These are phyloP conservation scores for Penicillium sclerotigenum DNA, from an alignment of 2,329 filamentous ascomycete genomes.

Conservation along the genomic window DNA sequence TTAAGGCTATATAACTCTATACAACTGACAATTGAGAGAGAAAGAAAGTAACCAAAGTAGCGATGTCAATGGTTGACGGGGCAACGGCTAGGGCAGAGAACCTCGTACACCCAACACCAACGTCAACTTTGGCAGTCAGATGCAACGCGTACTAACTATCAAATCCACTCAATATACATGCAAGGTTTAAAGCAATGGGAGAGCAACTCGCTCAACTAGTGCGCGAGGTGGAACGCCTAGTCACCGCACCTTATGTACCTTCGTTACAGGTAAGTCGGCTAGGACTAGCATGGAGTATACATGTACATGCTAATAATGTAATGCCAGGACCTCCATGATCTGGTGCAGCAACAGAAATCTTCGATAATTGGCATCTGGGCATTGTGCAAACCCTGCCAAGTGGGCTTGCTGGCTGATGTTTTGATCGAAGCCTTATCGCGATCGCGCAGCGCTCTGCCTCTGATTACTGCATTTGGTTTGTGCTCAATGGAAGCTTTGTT, in stretches of 20 bases:
- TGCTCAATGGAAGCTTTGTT: not conserved
- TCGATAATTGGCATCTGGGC: constrained; percentile 47
- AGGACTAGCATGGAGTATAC: constrained; percentile 1
- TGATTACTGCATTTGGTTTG: constrained; percentile 51
- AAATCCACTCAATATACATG: not conserved
- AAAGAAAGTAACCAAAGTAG: not conserved
- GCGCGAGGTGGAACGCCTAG: constrained; percentile 47
- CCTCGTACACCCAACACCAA: not conserved
- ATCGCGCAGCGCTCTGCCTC: constrained; percentile 50
- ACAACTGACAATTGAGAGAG: not conserved
- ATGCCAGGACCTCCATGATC: constrained; percentile 31
- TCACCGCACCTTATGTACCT: constrained; percentile 50
- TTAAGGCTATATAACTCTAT: not conserved
- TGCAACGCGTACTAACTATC: not conserved
- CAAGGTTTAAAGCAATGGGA: constrained; percentile 23
- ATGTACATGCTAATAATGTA: constrained; percentile 8
- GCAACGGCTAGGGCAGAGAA: not conserved
- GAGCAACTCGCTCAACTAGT: constrained; percentile 28
- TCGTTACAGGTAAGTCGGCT: constrained; percentile 46
- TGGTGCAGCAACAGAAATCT: constrained; percentile 30
- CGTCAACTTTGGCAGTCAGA: not conserved
- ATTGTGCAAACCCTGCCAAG: constrained; percentile 49
- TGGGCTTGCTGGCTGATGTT: constrained; percentile 45
- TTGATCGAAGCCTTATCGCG: constrained; percentile 50
- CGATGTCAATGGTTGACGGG: constrained; percentile 1